These are phyloP conservation scores for Pseudocohnilembus persalinus DNA, from an alignment of 169 alveolate genomes.

Conservation along the genomic window DNA sequence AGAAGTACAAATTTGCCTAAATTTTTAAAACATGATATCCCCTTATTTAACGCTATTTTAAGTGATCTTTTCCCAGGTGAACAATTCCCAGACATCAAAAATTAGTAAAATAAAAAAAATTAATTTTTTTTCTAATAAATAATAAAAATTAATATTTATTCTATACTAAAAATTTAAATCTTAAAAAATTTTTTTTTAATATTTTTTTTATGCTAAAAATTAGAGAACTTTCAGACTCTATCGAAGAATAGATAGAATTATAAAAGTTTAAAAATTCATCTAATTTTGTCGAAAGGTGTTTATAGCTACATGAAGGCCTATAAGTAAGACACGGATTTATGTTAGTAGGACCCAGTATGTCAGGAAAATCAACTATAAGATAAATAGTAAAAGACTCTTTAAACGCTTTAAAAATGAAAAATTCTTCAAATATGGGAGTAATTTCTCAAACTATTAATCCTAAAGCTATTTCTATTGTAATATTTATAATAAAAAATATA, in stretches of 20 bases:
- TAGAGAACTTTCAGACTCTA: no score
- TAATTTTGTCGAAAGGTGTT: slow-evolving; percentile 59
- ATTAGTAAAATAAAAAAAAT: not conserved
- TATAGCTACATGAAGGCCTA: slow-evolving; percentile 56
- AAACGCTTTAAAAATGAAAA: not conserved
- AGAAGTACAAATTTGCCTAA: not conserved
- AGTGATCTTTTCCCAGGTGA: not conserved
- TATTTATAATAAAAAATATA: no score
- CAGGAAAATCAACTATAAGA: slow-evolving; percentile 63
- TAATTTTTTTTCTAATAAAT: no score
- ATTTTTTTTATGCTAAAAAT: no score
- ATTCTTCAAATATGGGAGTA: slow-evolving; percentile 20
- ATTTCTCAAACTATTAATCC: slow-evolving; percentile 57
- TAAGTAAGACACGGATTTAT: slow-evolving; percentile 66
- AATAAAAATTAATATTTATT: no score
- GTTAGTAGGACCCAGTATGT: slow-evolving; percentile 71
- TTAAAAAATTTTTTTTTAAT: no score
- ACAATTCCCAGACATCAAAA: not conserved
- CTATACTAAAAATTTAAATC: no score
- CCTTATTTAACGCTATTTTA: no score
- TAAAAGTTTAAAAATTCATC: not conserved
- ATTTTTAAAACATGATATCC: not conserved
- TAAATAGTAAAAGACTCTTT: not conserved
- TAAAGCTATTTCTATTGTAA: slow-evolving; percentile 62
- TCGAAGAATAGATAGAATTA: no score